These are phyloP conservation scores for Pharus latifolius DNA, from an alignment of 176 grass and related monocot genomes.

Conservation along the genomic window DNA sequence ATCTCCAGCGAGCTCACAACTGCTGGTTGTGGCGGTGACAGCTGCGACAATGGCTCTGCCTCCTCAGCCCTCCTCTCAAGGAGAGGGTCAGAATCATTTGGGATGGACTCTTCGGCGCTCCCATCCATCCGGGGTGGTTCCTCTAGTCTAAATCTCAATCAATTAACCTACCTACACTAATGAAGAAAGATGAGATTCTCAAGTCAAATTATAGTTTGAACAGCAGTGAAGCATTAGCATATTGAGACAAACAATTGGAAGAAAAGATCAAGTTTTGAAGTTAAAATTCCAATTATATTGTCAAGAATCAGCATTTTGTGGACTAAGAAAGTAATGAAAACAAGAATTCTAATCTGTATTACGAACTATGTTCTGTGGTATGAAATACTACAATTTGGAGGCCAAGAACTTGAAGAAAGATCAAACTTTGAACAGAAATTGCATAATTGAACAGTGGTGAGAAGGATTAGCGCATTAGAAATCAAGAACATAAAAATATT, in stretches of 20 bases:
- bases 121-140: conserved; percentile 16
- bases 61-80: conserved; percentile 17
- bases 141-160: not conserved
- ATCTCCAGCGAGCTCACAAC: conserved; percentile 38
- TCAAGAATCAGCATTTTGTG: not conserved
- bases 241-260: not conserved
- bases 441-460: no score
- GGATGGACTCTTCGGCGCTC: conserved; percentile 10
- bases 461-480: no score
- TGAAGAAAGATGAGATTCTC: not conserved
- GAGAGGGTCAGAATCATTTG: conserved; percentile 44
- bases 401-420: no score
- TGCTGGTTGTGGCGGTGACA: conserved; percentile 14
- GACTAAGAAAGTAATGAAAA: not conserved
- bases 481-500: not conserved
- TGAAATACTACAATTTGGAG: no score
- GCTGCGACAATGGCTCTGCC: not conserved
- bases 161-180: not conserved
- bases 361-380: no score
- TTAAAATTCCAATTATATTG: not conserved
- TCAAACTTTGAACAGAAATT: no score
- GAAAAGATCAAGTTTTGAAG: not conserved
- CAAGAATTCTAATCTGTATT: not conserved
- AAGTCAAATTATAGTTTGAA: conserved; percentile 1
- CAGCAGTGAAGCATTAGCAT: not conserved